Evolutionary conservation across 1,284 basidiomycete species (phyloP).

Genomic region (Sporisorium graminicola): DNA sequence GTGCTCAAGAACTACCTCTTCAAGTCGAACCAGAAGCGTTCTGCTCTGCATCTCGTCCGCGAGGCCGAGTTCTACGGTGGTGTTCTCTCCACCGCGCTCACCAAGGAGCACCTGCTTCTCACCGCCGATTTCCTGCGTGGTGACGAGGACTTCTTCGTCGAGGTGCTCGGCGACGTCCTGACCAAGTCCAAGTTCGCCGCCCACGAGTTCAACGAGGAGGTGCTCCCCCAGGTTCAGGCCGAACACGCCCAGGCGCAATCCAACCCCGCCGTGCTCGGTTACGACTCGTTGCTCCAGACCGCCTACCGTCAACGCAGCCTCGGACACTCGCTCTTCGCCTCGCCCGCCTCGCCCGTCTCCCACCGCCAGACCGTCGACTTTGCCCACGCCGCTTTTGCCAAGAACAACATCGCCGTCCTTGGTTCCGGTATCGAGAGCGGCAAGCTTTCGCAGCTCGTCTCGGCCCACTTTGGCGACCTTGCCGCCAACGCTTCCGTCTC

Average conservation of each 20-base stretch:
- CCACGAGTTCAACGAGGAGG: constrained; percentile 68
- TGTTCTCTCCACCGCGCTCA: constrained; percentile 85
- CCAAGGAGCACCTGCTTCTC: constrained; percentile 89
- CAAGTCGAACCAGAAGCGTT: constrained; percentile 74
- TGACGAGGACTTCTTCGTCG: constrained; percentile 76
- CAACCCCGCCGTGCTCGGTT: constrained; percentile 58
- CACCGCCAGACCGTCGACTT: constrained; percentile 53
- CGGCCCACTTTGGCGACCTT: constrained; percentile 56
- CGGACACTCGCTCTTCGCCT: constrained; percentile 66
- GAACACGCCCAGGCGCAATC: constrained; percentile 60
- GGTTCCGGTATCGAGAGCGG: constrained; percentile 60
- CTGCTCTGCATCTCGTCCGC: constrained; percentile 88
- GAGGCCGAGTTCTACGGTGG: constrained; percentile 96
- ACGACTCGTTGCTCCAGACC: constrained; percentile 64
- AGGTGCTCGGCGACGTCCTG: constrained; percentile 66
- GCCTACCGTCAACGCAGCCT: constrained; percentile 66
- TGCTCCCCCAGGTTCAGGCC: constrained; percentile 59
- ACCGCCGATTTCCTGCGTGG: constrained; percentile 95
- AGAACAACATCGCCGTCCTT: constrained; percentile 67
- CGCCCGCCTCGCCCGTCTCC: constrained; percentile 61
- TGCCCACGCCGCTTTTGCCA: constrained; percentile 59
- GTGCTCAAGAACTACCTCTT: constrained; percentile 65
- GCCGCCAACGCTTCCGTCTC: constrained; percentile 37
- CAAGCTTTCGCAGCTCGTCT: constrained; percentile 59
- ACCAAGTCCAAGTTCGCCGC: constrained; percentile 58